Evolutionary conservation across 495 filamentous ascomycete species (phyloP).

Genomic region (Aspergillus leporis): DNA sequence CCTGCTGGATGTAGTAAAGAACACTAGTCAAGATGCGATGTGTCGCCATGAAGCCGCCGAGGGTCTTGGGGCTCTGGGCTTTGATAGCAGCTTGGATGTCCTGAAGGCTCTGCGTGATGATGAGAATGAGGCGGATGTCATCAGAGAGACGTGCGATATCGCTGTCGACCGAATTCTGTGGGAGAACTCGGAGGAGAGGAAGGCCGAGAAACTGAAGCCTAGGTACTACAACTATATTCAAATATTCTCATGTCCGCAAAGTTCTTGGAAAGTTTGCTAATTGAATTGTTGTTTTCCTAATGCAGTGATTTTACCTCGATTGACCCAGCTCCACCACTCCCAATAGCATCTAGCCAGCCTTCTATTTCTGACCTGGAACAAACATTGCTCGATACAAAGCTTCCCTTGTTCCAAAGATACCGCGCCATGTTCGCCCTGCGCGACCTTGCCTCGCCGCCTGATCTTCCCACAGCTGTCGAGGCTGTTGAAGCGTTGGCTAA

Average conservation of each 20-base stretch:
- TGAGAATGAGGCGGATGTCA: conserved; percentile 67
- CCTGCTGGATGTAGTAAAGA: conserved; percentile 74
- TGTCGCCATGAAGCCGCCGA: conserved; percentile 96
- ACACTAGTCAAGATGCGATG: conserved; percentile 84
- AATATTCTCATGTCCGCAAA: background rate
- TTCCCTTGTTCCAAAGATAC: conserved; percentile 88
- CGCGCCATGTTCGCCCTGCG: conserved; percentile 96
- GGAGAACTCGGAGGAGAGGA: conserved; percentile 74
- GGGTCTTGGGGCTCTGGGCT: conserved; percentile 85
- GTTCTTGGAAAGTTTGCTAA: conserved; percentile 6
- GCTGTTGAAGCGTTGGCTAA: conserved; percentile 83
- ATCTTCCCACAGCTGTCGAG: conserved; percentile 80
- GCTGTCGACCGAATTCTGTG: conserved; percentile 92
- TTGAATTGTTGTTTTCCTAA: conserved; percentile 11
- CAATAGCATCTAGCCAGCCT: conserved; percentile 56
- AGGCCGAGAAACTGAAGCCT: conserved; percentile 71
- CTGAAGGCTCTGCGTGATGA: conserved; percentile 72
- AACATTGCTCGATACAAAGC: conserved; percentile 71
- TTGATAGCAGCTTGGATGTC: conserved; percentile 67
- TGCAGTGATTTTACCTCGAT: conserved; percentile 89
- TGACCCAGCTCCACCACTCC: conserved; percentile 89
- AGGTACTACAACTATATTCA: conserved; percentile 55
- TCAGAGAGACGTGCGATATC: conserved; percentile 96
- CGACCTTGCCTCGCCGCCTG: conserved; percentile 88
- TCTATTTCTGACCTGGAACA: conserved; percentile 73